Percentiles rank a stretch among this genome's conserved stretches.
Evolutionary conservation across 768 basidiomycete species (phyloP).

Genomic region (Lyophyllum decastes): DNA sequence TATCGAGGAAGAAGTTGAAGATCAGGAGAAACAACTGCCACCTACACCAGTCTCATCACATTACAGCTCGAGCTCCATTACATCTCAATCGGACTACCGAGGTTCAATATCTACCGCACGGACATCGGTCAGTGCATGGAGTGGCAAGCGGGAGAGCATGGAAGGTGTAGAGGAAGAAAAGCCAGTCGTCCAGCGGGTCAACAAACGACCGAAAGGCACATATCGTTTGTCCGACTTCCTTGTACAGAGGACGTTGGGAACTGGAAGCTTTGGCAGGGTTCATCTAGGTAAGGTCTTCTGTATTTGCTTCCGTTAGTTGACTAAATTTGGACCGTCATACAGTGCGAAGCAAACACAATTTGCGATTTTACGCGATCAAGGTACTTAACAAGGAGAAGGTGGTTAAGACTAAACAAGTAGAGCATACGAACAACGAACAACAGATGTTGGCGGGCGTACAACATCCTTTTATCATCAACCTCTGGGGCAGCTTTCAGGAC

Average conservation of each 20-base stretch:
- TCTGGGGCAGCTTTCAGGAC: conserved; percentile 97
- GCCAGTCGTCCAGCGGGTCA: conserved; percentile 22
- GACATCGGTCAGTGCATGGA: conserved; percentile 58
- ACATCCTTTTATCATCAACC: conserved; percentile 93
- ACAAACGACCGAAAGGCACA: conserved; percentile 57
- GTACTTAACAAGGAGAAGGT: conserved; percentile 93
- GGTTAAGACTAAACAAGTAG: conserved; percentile 90
- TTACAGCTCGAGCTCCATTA: conserved; percentile 28
- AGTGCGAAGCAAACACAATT: conserved; percentile 92
- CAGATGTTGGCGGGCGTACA: conserved; percentile 81
- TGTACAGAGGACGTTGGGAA: conserved; percentile 84
- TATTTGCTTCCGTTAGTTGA: conserved; percentile 8
- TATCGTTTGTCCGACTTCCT: conserved; percentile 79
- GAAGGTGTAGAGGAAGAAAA: conserved; percentile 33
- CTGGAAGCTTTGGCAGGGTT: conserved; percentile 97
- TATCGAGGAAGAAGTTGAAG: conserved; percentile 23
- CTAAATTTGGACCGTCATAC: conserved; percentile 10
- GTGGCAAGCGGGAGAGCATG: conserved; percentile 37
- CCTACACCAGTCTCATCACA: conserved; percentile 32
- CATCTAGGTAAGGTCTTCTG: conserved; percentile 62
- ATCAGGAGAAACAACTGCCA: conserved; percentile 21
- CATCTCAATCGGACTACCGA: conserved; percentile 51
- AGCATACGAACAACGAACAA: conserved; percentile 96
- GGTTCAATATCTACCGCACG: conserved; percentile 71
- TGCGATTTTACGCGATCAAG: conserved; percentile 96